Evolutionary conservation across 805 yeast genomes (phyloP), one percentile per base, ranked within the genome.

Genomic region (Starmerella davenportii): DNA sequence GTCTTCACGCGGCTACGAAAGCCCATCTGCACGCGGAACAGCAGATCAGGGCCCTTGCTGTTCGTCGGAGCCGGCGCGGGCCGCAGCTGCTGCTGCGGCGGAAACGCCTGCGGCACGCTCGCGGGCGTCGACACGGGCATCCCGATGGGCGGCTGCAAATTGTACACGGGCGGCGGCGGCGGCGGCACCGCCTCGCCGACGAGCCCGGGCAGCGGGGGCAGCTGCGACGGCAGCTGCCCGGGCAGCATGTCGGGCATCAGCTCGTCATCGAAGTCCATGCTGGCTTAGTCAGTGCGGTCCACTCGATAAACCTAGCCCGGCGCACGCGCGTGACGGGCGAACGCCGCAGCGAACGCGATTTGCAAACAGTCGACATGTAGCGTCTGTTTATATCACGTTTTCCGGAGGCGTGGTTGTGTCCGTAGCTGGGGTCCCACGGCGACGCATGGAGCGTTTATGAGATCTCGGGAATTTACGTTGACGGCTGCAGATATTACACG

Each of bases 11-110:
- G 77, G 16, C 77, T 69, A 43, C 66, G 64, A 43, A 82, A 65
- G 3, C 90, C 73, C 73, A 82, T 67, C 46, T 67, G 66, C 50
- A 82, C 71, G 43, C 94, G 66, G 11, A 68, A 66, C 45, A 76
- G 57, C 38, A 72, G 72, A 35, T 74, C 72, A 4, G 72, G 68
- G 14, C 93, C 93, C 43, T 65, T 64, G 13, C 15, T 7, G 11
- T 23, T 23, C 7, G 25, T 7, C 7, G 25, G 7, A 11, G 7
- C 11, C 62, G 18, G 46, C 29, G 27, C 47, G 13, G 42, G 38
- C 21, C 48, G 37, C 21, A 50, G 43, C 30, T 48, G 45, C 40
- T 48, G 47, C 30, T 45, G 40, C 21, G 39, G 46, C 34, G 50
- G 60, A 38, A 47, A 58, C 34, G 48, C 47, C 23, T 51, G 52